phyloP scores from a whole-genome alignment of 2,329 filamentous ascomycete species.

The Hirsutella minnesotensis region DNA sequence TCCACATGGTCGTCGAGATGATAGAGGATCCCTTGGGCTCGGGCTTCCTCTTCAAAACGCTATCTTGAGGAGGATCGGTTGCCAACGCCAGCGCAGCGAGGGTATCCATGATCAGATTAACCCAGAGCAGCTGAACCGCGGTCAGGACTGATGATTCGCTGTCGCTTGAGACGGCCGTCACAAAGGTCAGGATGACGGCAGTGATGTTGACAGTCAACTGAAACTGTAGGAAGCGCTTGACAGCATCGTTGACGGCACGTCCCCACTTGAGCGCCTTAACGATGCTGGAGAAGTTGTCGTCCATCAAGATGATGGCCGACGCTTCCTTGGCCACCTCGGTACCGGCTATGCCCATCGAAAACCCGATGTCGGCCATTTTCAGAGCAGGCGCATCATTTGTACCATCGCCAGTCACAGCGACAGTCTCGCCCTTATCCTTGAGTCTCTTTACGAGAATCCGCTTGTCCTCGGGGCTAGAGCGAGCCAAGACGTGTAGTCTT shows the following conservation, averaged over 20 bases:
- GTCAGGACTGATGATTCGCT: constrained; percentile 66
- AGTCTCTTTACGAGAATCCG: constrained; percentile 59
- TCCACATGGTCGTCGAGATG: constrained; percentile 93
- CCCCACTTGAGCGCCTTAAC: constrained; percentile 77
- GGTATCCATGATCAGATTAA: constrained; percentile 96
- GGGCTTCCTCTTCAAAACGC: constrained; percentile 65
- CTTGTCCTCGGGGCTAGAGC: constrained; percentile 69
- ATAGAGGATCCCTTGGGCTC: constrained; percentile 45
- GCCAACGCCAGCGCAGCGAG: constrained; percentile 81
- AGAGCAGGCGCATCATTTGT: constrained; percentile 76
- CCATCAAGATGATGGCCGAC: constrained; percentile 77
- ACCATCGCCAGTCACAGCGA: constrained; percentile 73
- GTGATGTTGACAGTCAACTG: constrained; percentile 87
- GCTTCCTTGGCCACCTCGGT: constrained; percentile 80
- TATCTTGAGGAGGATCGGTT: constrained; percentile 77
- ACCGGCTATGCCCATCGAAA: constrained; percentile 76
- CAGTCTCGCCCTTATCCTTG: constrained; percentile 63
- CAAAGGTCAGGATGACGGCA: constrained; percentile 76
- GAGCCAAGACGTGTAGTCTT: constrained; percentile 56
- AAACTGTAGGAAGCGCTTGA: constrained; percentile 66
- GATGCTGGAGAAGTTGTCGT: constrained; percentile 80
- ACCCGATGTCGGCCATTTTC: constrained; percentile 71
- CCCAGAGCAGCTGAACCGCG: constrained; percentile 88
- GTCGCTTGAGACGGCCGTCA: constrained; percentile 65
- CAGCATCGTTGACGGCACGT: constrained; percentile 63